A percentile compares a stretch with the other conserved stretches of the same genome.
Conservation (phyloP, 2,329 filamentous ascomycete species). For the Macrophomina tecta region DNA sequence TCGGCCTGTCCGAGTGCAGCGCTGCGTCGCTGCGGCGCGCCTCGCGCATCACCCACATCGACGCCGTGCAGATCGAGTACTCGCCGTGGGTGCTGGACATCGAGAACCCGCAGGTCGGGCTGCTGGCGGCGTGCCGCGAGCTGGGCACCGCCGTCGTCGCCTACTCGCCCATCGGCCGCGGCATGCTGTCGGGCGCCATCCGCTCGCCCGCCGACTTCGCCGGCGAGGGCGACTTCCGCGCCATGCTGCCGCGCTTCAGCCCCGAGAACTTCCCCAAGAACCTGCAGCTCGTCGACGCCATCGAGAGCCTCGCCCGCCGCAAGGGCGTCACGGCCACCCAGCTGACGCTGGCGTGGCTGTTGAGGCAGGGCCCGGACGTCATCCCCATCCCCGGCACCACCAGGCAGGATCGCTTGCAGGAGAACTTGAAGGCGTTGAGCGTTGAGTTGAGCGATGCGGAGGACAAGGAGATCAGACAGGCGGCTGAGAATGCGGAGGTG, state of each 20-base stretch:
- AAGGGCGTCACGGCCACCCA: conserved; percentile 64
- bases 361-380: conserved; percentile 49
- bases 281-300: conserved; percentile 40
- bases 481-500: conserved; percentile 48
- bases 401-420: conserved; percentile 38
- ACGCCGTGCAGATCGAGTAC: conserved; percentile 60
- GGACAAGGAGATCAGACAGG: conserved; percentile 38
- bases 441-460: conserved; percentile 40
- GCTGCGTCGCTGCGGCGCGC: conserved; percentile 57
- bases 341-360: conserved; percentile 55
- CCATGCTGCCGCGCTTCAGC: conserved; percentile 49
- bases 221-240: conserved; percentile 39
- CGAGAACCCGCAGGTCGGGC: conserved; percentile 42
- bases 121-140: conserved; percentile 51
- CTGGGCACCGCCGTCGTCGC: conserved; percentile 50
- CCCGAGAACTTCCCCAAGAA: conserved; percentile 49
- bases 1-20: conserved; percentile 56
- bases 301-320: conserved; percentile 40
- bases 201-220: conserved; percentile 53
- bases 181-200: conserved; percentile 32
- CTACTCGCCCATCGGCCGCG: conserved; percentile 47
- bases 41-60: conserved; percentile 53
- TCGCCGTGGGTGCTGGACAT: conserved; percentile 56
- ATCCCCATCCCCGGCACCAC: conserved; percentile 63
- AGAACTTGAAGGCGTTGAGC: conserved; percentile 39